Evolutionary conservation across 192 early-diverging fungal genomes (phyloP).

Genomic region (Allomyces javanicus): DNA sequence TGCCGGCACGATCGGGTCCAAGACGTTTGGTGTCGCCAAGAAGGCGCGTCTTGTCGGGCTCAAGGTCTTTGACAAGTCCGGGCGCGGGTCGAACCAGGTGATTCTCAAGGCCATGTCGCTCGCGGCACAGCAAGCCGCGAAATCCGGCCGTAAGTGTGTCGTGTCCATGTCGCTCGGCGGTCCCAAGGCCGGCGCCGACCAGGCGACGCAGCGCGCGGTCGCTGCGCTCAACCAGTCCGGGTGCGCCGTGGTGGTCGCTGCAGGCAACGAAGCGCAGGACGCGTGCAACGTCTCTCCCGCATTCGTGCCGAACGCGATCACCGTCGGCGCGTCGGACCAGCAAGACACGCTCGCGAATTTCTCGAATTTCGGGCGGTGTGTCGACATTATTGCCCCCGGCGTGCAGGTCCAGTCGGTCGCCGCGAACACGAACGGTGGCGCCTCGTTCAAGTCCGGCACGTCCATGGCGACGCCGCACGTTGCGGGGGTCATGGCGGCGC

Average conservation of each 20-base stretch:
- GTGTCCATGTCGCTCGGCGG: slow-evolving; percentile 5
- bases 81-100: slow-evolving; percentile 73
- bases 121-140: slow-evolving; percentile 5
- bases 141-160: neutral
- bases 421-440: slow-evolving; percentile 31
- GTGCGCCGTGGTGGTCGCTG: slow-evolving; percentile 31
- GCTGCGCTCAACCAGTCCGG: neutral
- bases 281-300: slow-evolving; percentile 37
- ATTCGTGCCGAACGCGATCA: slow-evolving; percentile 39
- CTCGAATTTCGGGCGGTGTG: slow-evolving; percentile 78
- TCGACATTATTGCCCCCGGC: slow-evolving; percentile 91
- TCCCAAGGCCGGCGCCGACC: neutral
- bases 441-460: slow-evolving; percentile 40
- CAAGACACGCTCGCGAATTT: slow-evolving; percentile 62
- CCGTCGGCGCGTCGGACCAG: slow-evolving; percentile 78
- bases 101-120: slow-evolving; percentile 59
- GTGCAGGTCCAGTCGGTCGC: slow-evolving; percentile 23
- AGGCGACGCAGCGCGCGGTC: slow-evolving; percentile 3
- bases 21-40: slow-evolving; percentile 75
- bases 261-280: slow-evolving; percentile 34
- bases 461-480: slow-evolving; percentile 52
- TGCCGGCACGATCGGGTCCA: slow-evolving; percentile 72
- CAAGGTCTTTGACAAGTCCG: slow-evolving; percentile 76
- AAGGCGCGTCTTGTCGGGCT: slow-evolving; percentile 62
- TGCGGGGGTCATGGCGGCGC: slow-evolving; percentile 27